Base-by-base conservation (phyloP, 495 filamentous ascomycete species). In the Barbatosphaeria neglecta region DNA sequence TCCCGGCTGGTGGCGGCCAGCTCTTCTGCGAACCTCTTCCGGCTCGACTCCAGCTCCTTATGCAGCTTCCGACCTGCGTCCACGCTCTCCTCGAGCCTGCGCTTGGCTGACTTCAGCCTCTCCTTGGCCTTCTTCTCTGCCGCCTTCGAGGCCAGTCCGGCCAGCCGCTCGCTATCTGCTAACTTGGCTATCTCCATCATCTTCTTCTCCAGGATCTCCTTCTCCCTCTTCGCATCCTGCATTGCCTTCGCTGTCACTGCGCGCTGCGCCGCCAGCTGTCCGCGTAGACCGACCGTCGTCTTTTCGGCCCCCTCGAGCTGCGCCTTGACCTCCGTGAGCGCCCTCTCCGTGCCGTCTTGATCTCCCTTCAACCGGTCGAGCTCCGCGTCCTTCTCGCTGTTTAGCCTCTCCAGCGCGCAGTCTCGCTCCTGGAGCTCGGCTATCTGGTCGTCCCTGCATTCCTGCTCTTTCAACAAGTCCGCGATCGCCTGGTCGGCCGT, bases 31-130 rank as follows among this genome's bases (percentile, higher is more conserved):
- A 15, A n/a, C 31, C 16, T 35, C 31, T 35, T 35, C 31, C 6
- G 15, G 9, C 13, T n/a, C 31, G 31, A 10, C 13, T 35, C 31
- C 31, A 35, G 31, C 13, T 35, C 31, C 9, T n/a, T 1, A 4
- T 35, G 13, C 13, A 15, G 6, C 31, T 35, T 35, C 31, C 31
- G 9, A 11, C 13, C 5, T 11, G 31, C 9, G 13, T 35, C 31
- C 31, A 35, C 13, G 11, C 13, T 35, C 10, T 35, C 31, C 31
- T 35, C 31, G 31, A 35, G 31, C 31, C 6, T 35, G 13, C 31
- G 31, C 45, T 40, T 52, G 35, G 25, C 43, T 56, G 51, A 59
- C 44, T 57, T 51, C 2, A 59, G 40, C 19, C 17, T 46, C 37
- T 42, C 50, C 40, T 49, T 57, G 3, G 44, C 27, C 19, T 45